Base-by-base conservation (phyloP, 768 basidiomycete species). In the Lentinula boryana region DNA sequence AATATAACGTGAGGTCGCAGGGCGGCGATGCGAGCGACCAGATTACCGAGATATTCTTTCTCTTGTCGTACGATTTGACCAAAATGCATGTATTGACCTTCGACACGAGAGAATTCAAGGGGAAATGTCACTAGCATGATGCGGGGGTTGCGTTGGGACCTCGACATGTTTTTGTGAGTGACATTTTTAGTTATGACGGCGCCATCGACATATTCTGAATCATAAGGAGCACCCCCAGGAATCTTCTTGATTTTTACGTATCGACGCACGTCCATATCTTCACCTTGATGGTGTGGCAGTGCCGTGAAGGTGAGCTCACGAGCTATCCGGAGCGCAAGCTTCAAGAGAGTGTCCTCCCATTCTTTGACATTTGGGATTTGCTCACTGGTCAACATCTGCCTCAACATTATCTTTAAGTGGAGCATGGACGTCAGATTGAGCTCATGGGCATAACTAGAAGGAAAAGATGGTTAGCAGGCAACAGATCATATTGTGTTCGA, bases 231-330 rank as follows among this genome's bases (percentile, higher is more conserved):
- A 4, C 97, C 97, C 23, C 97, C 97, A 0, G 97, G 96, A 15
- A 98, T 89, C 74, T 96, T 96, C 78, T 99, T 98, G 74, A 98
- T 95, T 76, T 98, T 98, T 51, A 98, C 94, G 66, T 96, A 97
- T 41, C 88, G 84, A 35, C 96, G 81, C 23, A 97, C 89, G 71
- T 98, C 97, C 86, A 98, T 95, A 64, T 93, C 91, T 66, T 94
- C 91, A 1, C 93, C 93, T 69, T 92, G 87, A 5, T 87, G 83
- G 64, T 92, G 86, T 53, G 81, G 80, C 27, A 80, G 70, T 5
- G 80, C 68, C 2, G 88, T 89, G 70, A 94, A 92, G 0, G 91
- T 89, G 61, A 95, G 78, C 60, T 93, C 91, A 21, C 86, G 85
- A 3, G 95, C 92, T 48, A 96, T 91, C 43, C 89, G 86, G 51